These are phyloP conservation scores for Leucosporidium creatinivorum DNA, from an alignment of 768 basidiomycete genomes.

Conservation along the genomic window DNA sequence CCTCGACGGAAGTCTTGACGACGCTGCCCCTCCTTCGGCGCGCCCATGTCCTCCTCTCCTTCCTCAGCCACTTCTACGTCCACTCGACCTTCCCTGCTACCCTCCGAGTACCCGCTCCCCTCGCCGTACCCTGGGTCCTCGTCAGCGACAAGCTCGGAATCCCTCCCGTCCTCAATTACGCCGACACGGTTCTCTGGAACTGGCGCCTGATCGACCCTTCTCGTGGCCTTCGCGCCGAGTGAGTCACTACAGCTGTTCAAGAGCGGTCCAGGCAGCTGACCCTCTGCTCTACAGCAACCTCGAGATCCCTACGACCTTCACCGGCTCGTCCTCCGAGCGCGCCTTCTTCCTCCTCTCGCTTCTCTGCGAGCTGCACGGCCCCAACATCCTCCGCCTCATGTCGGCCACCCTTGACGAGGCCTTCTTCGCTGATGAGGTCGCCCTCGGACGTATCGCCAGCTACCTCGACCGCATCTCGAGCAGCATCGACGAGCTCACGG, in stretches of 20 bases:
- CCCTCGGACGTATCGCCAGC: conserved; percentile 57
- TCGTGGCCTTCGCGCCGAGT: conserved; percentile 18
- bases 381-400: conserved; percentile 78
- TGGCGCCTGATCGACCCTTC: conserved; percentile 36
- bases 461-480: conserved; percentile 59
- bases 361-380: conserved; percentile 77
- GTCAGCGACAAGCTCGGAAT: conserved; percentile 64
- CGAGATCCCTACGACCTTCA: conserved; percentile 52
- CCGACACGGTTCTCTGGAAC: conserved; percentile 87
- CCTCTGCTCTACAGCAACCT: conserved; percentile 48
- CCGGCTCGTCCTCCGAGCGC: conserved; percentile 67
- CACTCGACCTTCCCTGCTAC: conserved; percentile 45
- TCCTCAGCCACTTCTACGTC: conserved; percentile 81
- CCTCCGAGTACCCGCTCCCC: conserved; percentile 55
- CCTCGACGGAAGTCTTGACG: conserved; percentile 12
- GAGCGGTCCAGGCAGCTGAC: not conserved
- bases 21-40: conserved; percentile 60
- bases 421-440: conserved; percentile 66
- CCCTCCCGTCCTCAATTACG: conserved; percentile 82
- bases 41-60: conserved; percentile 81
- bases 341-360: conserved; percentile 83
- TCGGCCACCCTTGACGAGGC: conserved; percentile 76
- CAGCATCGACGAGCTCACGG: conserved; percentile 59
- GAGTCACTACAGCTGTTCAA: not conserved
- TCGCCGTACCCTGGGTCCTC: conserved; percentile 68